phyloP scores from a whole-genome alignment of 768 basidiomycete genomes.

The Tylopilus felleus region DNA sequence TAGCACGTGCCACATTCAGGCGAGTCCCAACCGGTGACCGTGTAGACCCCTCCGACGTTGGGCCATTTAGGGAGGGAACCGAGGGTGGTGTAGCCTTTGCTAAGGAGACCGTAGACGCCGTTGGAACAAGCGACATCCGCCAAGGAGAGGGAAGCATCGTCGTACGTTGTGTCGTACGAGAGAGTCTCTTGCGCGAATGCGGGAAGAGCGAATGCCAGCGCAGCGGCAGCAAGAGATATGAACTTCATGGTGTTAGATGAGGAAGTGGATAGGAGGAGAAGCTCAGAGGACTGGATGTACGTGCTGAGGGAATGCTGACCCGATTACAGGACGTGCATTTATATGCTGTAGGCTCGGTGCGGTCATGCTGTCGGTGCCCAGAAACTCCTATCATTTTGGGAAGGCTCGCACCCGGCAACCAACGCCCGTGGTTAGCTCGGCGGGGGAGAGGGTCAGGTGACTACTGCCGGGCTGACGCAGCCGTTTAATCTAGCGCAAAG shows the following conservation, averaged over 20 bases:
- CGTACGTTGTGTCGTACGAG: conserved; percentile 34
- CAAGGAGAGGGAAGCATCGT: conserved; percentile 20
- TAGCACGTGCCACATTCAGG: conserved; percentile 34
- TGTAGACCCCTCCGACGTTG: conserved; percentile 32
- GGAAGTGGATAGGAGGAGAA: background rate
- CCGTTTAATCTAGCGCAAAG: background rate
- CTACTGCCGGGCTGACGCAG: background rate
- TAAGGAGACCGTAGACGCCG: conserved; percentile 31
- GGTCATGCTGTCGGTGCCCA: too few species aligned
- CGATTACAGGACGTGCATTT: too few species aligned
- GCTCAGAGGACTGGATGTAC: background rate
- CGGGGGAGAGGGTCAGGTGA: conserved; percentile 7
- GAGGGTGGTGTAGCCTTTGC: conserved; percentile 32
- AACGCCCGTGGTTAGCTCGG: background rate
- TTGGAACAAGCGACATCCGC: conserved; percentile 30
- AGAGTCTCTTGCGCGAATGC: conserved; percentile 18
- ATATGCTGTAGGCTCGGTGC: too few species aligned
- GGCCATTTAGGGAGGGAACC: conserved; percentile 32
- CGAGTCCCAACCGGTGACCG: conserved; percentile 30
- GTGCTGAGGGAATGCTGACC: too few species aligned
- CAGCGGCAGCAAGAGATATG: conserved; percentile 3
- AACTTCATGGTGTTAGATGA: conserved; percentile 24
- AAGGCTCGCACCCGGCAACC: background rate
- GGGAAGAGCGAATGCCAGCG: conserved; percentile 16
- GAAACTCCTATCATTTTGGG: background rate